Evolutionary conservation across 192 early-diverging fungal genomes (phyloP).

Genomic region (Dissophora globulifera): DNA sequence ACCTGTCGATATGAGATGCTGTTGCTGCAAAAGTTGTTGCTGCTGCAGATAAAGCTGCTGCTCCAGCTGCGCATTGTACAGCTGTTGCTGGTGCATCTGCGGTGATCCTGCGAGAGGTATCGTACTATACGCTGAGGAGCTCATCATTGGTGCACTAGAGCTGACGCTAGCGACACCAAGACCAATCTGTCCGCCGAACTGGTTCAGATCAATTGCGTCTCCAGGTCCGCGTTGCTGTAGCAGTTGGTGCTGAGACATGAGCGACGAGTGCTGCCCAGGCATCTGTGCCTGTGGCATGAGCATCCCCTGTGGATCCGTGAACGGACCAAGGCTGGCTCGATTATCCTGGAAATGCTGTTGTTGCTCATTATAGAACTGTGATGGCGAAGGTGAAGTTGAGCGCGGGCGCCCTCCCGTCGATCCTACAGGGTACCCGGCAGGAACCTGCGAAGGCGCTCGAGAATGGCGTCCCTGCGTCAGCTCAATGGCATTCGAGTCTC

Average conservation of each 20-base stretch:
- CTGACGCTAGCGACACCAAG: conserved; percentile 22
- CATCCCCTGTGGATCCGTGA: conserved; percentile 42
- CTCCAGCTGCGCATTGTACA: conserved; percentile 7
- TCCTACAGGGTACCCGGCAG: conserved; percentile 15
- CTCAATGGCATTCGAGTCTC: conserved; percentile 46
- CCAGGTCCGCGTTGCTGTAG: conserved; percentile 3
- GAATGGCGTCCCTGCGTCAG: conserved; percentile 24
- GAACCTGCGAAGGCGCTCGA: conserved; percentile 27
- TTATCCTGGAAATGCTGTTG: background rate
- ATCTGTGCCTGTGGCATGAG: conserved; percentile 13
- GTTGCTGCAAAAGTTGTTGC: conserved; percentile 18
- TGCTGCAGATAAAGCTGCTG: conserved; percentile 23
- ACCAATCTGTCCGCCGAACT: conserved; percentile 25
- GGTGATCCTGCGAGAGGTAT: conserved; percentile 13
- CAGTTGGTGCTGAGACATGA: conserved; percentile 14
- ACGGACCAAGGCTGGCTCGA: conserved; percentile 12
- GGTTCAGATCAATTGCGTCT: conserved; percentile 41
- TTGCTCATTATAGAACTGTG: background rate
- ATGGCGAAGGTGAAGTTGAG: conserved; percentile 22
- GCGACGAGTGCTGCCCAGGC: background rate
- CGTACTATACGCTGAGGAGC: conserved; percentile 1
- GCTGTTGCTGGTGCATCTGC: conserved; percentile 14
- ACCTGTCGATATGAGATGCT: too few relatives aligned
- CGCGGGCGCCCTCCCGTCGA: conserved; percentile 15
- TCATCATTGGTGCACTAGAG: conserved; percentile 22